Evolutionary conservation across 2,329 filamentous ascomycete genomes (phyloP).

Genomic region (Neophaeococcomyces mojaviensis): DNA sequence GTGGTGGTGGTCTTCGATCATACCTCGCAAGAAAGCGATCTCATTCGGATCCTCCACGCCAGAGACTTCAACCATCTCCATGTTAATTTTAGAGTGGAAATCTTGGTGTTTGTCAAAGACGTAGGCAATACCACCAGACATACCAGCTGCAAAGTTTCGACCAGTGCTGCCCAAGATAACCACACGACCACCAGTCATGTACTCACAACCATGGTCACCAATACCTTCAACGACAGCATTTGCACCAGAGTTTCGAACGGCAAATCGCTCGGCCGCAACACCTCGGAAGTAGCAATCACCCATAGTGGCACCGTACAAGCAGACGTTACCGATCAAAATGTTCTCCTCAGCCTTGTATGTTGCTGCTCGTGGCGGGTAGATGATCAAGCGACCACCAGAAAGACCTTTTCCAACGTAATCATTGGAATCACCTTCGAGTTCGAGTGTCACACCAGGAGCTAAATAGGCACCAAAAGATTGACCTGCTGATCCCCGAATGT

Average conservation of each 20-base stretch:
- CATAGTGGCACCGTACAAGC: conserved; percentile 84
- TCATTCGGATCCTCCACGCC: conserved; percentile 76
- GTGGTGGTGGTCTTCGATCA: conserved; percentile 95
- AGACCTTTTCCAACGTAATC: conserved; percentile 96
- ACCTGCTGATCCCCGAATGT: conserved; percentile 91
- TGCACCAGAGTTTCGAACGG: conserved; percentile 91
- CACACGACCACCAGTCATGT: conserved; percentile 95
- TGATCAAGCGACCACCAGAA: conserved; percentile 83
- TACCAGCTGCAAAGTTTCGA: conserved; percentile 95
- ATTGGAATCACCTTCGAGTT: conserved; percentile 92
- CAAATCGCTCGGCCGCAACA: conserved; percentile 91
- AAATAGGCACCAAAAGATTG: conserved; percentile 95
- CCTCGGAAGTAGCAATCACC: conserved; percentile 96
- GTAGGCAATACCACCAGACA: conserved; percentile 97
- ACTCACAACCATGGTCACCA: conserved; percentile 94
- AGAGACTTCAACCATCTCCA: conserved; percentile 91
- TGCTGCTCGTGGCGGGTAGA: conserved; percentile 84
- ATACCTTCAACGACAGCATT: conserved; percentile 94
- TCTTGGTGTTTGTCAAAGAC: conserved; percentile 83
- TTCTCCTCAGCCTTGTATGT: conserved; percentile 97
- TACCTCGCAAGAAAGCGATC: conserved; percentile 79
- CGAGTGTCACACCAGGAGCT: conserved; percentile 84
- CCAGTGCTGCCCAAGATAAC: conserved; percentile 81
- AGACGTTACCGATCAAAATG: conserved; percentile 86
- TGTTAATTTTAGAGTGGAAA: conserved; percentile 89